Evolutionary conservation across 1,284 basidiomycete species (phyloP).

Genomic region (Apiotrichum brassicae): DNA sequence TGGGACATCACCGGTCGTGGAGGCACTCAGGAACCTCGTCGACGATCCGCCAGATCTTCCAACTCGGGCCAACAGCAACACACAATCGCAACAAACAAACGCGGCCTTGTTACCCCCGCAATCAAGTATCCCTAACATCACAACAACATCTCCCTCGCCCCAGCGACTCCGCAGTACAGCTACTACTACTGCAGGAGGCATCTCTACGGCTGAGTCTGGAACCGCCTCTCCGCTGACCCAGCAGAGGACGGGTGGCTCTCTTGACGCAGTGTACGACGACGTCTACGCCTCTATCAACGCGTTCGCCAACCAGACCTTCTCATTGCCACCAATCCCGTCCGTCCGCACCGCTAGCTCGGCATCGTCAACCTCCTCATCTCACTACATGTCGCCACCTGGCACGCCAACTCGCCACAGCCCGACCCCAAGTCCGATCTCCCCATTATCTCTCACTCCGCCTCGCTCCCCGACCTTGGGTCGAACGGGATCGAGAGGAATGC

Average conservation of each 20-base stretch:
- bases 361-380: not conserved
- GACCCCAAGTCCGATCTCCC: not conserved
- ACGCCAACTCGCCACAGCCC: not conserved
- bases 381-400: not conserved
- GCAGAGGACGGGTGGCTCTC: constrained; percentile 4
- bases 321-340: constrained; percentile 2
- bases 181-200: too few relatives aligned
- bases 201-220: not conserved
- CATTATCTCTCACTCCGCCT: not conserved
- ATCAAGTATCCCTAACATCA: constrained; percentile 18
- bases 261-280: constrained; percentile 28
- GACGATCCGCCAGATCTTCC: not conserved
- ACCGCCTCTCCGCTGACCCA: not conserved
- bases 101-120: constrained; percentile 17
- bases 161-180: constrained; percentile 14
- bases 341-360: not conserved
- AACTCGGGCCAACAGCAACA: constrained; percentile 1
- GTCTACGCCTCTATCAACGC: constrained; percentile 36
- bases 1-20: constrained; percentile 27
- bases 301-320: constrained; percentile 19
- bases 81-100: not conserved
- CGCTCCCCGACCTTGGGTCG: not conserved
- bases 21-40: constrained; percentile 12
- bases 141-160: constrained; percentile 38
- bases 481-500: not conserved